Conservation (phyloP, 2,329 filamentous ascomycete genomes). For the Aspergillus tamarii region DNA sequence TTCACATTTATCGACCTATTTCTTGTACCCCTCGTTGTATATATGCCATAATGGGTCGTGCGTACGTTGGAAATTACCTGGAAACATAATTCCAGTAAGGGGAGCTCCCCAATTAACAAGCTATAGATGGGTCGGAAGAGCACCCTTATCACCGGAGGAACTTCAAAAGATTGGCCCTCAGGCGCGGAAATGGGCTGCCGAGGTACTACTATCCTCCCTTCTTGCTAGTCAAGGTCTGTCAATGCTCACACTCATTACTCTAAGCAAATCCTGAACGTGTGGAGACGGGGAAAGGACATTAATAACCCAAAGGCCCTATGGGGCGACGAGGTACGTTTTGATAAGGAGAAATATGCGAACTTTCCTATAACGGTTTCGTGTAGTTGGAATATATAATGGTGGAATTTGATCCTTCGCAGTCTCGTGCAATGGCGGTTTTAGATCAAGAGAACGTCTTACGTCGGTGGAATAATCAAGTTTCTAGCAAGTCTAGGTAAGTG, state of each 20-base stretch:
- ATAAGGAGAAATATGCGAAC: neutral
- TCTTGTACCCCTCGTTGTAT: neutral
- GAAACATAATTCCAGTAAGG: neutral
- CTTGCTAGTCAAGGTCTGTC: neutral
- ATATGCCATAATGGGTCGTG: neutral
- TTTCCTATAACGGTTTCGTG: neutral
- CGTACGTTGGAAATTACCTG: neutral
- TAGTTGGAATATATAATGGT: conserved; percentile 19
- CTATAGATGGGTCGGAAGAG: neutral
- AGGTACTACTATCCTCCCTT: neutral
- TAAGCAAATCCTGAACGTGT: conserved; percentile 18
- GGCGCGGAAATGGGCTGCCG: neutral
- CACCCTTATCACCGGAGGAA: neutral
- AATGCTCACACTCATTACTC: neutral
- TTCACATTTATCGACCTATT: neutral
- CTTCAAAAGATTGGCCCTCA: neutral
- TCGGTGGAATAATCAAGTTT: neutral
- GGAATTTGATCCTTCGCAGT: conserved; percentile 4
- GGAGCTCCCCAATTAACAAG: neutral
- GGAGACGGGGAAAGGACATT: conserved; percentile 11
- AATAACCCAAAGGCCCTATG: conserved; percentile 10
- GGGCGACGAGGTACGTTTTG: conserved; percentile 18
- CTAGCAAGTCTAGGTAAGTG: neutral
- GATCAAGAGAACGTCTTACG: conserved; percentile 15
- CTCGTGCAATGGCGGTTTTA: conserved; percentile 16